These are phyloP conservation scores for Hydrangea macrophylla DNA, from an alignment of 148 eudicot species.

Conservation along the genomic window DNA sequence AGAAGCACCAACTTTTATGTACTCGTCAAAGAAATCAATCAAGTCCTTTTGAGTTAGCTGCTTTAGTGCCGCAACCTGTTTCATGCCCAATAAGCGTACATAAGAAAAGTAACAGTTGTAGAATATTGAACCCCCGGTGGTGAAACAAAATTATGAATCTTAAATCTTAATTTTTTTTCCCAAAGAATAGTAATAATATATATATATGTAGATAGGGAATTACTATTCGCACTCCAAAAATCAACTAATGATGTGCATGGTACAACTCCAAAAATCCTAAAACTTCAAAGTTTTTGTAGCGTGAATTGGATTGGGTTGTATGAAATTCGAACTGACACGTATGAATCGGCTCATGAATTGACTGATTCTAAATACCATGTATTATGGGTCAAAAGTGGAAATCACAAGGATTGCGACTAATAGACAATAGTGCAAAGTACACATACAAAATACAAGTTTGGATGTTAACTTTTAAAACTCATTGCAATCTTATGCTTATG, in stretches of 20 bases:
- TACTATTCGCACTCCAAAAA: background rate
- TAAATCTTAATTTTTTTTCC: no score
- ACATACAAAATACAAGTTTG: background rate
- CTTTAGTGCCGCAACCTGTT: constrained; percentile 77
- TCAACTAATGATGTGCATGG: background rate
- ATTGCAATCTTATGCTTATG: no score
- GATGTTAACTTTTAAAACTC: no score
- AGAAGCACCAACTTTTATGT: constrained; percentile 69
- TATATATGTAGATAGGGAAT: no score
- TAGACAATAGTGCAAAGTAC: background rate
- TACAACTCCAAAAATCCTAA: background rate
- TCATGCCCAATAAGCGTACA: background rate
- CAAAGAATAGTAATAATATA: no score
- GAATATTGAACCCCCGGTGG: no score
- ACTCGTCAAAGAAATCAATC: constrained; percentile 67
- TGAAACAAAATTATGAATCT: no score
- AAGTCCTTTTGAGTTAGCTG: constrained; percentile 65
- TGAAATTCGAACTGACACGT: no score
- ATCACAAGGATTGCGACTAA: background rate
- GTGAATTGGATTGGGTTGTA: no score
- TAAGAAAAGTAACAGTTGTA: background rate
- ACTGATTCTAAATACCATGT: no score
- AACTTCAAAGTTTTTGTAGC: no score
- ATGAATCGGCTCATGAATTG: no score
- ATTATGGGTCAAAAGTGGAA: background rate